Evolutionary conservation across 208 protist species (phyloP), one percentile per base, ranked within the genome.

Genomic region (Crithidia sp.): DNA sequence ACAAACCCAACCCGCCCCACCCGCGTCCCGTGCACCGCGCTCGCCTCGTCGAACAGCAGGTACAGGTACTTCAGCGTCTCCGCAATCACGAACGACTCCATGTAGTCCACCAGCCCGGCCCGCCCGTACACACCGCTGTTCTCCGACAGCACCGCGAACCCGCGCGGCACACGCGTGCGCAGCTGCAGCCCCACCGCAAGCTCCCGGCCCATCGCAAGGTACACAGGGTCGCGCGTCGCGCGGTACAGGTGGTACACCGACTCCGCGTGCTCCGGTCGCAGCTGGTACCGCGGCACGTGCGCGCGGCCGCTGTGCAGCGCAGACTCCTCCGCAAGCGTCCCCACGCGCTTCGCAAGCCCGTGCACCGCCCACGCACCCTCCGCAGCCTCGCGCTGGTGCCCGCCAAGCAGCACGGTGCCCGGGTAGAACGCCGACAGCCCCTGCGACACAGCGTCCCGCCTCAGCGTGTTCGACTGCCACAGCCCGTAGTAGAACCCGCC

Each of bases 61-160:
- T 93, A 98, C 17, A 99, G 82, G 75, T 99, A 99, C 75, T 99
- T 99, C 44, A 98, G 77, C n/a, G 98, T 99, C 77, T 99, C 98
- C 0, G 89, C 77, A 14, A 98, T 59, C 41, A 98, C 89, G 77
- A 98, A 99, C 58, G 84, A 95, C 58, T 99, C 95, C 96, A 98
- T 98, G 17, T 67, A 40, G 74, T 98, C 93, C 4, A 17, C 43
- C 54, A 81, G 63, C 6, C 17, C 14, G 14, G 14, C 5, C 14
- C 50, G 50, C 6, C 50, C 6, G 14, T 55, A 17, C 14, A 7
- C 50, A 10, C 6, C 14, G 13, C 64, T 19, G 4, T 84, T 74
- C 52, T 84, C 54, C 37, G 68, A 52, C 62, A 93, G 63, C 3
- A 53, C 50, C 47, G 87, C 69, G 54, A 86, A 93, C 39, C 90